Evolutionary conservation across 73 alveolate genomes (phyloP).

Genomic region (Stentor coeruleus): DNA sequence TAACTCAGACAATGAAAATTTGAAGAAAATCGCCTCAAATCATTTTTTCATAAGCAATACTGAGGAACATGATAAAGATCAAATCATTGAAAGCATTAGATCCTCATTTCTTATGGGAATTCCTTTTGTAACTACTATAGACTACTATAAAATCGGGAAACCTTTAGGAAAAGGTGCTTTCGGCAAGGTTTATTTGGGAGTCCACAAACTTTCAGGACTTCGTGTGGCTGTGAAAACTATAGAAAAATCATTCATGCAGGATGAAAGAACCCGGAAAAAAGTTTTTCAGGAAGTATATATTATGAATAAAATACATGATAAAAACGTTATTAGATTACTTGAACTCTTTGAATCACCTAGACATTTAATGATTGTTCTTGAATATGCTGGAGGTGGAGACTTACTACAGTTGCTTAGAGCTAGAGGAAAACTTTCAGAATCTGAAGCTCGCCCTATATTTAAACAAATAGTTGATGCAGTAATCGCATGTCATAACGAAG

Average conservation of each 20-base stretch:
- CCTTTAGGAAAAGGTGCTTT: constrained; percentile 87
- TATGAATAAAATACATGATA: constrained; percentile 30
- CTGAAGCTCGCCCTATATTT: constrained; percentile 72
- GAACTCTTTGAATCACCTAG: constrained; percentile 92
- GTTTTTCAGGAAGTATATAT: constrained; percentile 67
- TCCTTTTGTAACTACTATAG: constrained; percentile 29
- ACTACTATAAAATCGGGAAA: constrained; percentile 59
- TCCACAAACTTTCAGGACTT: constrained; percentile 76
- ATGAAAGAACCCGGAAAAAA: constrained; percentile 72
- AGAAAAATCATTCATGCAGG: constrained; percentile 64
- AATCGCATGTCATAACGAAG: constrained; percentile 69
- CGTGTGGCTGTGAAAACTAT: constrained; percentile 80
- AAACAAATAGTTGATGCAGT: constrained; percentile 80
- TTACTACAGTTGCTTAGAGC: constrained; percentile 83
- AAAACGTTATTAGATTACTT: constrained; percentile 59
- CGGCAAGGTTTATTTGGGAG: constrained; percentile 82
- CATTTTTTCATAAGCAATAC: background rate
- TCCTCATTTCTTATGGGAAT: constrained; percentile 14
- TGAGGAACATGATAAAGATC: constrained; percentile 10
- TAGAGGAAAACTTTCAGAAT: constrained; percentile 77
- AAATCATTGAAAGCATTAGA: constrained; percentile 31
- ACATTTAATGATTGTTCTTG: constrained; percentile 84
- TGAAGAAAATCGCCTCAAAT: background rate
- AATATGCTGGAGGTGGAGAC: constrained; percentile 91
- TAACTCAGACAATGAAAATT: background rate